Percentiles rank a stretch among this genome's conserved stretches.
Evolutionary conservation across 2,329 filamentous ascomycete genomes (phyloP).

Genomic region (Colletotrichum aenigma): DNA sequence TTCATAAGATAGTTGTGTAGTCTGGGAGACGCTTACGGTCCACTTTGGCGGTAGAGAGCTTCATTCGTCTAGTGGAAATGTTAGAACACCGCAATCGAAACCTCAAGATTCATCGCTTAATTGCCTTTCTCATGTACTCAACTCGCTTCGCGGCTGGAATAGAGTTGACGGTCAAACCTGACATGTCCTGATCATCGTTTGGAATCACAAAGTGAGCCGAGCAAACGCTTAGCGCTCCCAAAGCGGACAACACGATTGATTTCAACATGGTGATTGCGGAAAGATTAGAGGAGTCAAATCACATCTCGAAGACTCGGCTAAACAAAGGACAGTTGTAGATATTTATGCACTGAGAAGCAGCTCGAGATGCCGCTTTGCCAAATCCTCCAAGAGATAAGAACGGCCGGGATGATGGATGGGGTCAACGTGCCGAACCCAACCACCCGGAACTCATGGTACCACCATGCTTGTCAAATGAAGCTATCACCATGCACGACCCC

Average conservation of each 20-base stretch:
- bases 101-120: rapidly evolving
- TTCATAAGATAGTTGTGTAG: background rate
- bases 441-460: background rate
- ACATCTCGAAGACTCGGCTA: background rate
- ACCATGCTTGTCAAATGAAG: background rate
- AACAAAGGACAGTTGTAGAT: rapidly evolving
- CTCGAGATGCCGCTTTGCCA: background rate
- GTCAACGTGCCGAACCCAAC: background rate
- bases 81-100: background rate
- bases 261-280: background rate
- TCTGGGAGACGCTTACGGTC: background rate
- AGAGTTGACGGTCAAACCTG: constrained; percentile 6
- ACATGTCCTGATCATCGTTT: constrained; percentile 16
- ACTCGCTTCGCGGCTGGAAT: background rate
- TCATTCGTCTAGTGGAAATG: background rate
- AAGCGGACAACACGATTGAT: background rate
- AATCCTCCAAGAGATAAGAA: background rate
- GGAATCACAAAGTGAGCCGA: background rate
- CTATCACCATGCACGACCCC: background rate
- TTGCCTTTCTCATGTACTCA: constrained; percentile 7
- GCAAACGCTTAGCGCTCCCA: background rate
- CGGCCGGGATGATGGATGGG: background rate
- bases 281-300: background rate
- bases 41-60: constrained; percentile 6
- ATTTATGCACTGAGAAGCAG: background rate